Base-by-base conservation (phyloP, 192 early-diverging fungal species). In the Coemansia pectinata region DNA sequence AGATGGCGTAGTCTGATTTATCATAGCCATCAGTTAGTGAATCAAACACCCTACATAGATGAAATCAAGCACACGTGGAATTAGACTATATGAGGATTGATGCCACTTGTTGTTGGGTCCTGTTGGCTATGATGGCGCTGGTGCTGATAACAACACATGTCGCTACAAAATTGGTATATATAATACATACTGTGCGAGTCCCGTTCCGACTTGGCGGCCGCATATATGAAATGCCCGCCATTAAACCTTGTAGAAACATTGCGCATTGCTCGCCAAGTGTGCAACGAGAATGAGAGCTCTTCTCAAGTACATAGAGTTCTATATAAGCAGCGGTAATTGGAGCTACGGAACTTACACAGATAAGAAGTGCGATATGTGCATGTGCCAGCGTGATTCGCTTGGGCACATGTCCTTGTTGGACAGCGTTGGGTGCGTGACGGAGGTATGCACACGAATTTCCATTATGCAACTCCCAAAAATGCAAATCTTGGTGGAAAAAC, bases 1-100 rank as follows among this genome's bases (percentile, higher is more conserved):
- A 81, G 21, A 76, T 76, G 73, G 17, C 38, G 57, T 79, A 71
- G 44, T 31, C 14, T 33, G 55, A 50, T 50, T 21, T 23, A 21
- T 21, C 47, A 50, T 10, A 8, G 9, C 10, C 6, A 50, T 9
- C 19, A 45, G 17, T 19, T 27, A 53, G 2, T 17, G 21, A 9
- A 53, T n/a, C 5, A 45, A 45, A 45, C 17, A 3, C 44, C 5
- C 15, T 15, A 45, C 44, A 45, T 5, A 4, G 17, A 17, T 45
- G 44, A 5, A 45, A 45, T 45, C 15, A 17, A 45, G 4, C 15
- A 6, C 17, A 45, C 44, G 14, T 45, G 14, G 44, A n/a, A 45
- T 45, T n/a, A 17, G 44, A 45, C 44, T 45, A 15, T 45, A 17
- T 14, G 44, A 45, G 17, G 5, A n/a, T n/a, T 4, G 15, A 6